Evolutionary conservation across 495 filamentous ascomycete genomes (phyloP), one percentile per base, ranked within the genome.

Genomic region (Endocarpon pusillum): DNA sequence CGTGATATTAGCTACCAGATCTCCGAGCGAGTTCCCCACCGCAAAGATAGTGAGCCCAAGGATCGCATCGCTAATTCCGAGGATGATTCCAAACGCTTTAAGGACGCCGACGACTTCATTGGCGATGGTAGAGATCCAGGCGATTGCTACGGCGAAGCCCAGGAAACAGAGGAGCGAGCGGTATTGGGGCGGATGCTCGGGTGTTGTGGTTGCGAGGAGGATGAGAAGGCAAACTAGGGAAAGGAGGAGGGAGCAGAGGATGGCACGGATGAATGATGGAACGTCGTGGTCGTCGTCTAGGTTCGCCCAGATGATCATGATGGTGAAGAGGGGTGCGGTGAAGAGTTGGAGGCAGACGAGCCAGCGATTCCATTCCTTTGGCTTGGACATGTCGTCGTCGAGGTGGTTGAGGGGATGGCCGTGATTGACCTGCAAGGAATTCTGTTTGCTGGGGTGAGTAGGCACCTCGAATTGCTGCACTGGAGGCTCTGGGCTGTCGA

Each of bases 91-190:
- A 14, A 99, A 59, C 2, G 91, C 80, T 52, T 96, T 96, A 22
- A 99, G 69, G 15, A 94, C 78, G 24, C 81, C 85, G 4, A 99
- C 91, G 11, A 99, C 91, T 54, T 99, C 91, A 17, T 81, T 81
- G 10, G 91, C 91, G 30, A 99, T 83, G 9, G 84, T 93, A 15
- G 78, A 83, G 40, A 99, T 96, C 91, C 91, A 99, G 17, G 81
- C 75, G 17, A 96, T 86, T 35, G 72, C 67, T 36, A 99, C 87
- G 6, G 75, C 53, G 49, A 99, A 99, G n/a, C 91, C 91, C 0
- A 86, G 57, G 43, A 91, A 80, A 52, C 82, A 86, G 26, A 94
- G 66, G 9, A 85, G 51, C 26, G 72, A 71, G 21, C 83, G 75
- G 57, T 77, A 81, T 34, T 21, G 29, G 69, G 81, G 31, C 66